These are phyloP conservation scores for Protoeuglena noctilucae DNA, from an alignment of 139 green algal species.

Conservation along the genomic window DNA sequence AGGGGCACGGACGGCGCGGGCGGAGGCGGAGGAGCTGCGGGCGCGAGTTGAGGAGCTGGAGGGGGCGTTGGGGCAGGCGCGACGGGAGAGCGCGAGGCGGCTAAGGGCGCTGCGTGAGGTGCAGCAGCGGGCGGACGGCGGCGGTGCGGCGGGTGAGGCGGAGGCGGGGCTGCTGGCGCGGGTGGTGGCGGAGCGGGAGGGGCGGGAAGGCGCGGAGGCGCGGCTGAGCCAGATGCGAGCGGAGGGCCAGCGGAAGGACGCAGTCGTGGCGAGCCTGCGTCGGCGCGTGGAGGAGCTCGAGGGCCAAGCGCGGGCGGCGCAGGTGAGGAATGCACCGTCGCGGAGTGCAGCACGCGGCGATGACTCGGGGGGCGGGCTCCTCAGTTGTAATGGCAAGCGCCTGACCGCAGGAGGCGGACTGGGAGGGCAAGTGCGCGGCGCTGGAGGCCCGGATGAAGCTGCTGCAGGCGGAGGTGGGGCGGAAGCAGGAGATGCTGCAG, in stretches of 20 bases:
- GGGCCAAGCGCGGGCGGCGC: too few species aligned
- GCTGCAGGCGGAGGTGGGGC: background rate
- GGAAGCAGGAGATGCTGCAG: background rate
- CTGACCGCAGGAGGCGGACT: background rate
- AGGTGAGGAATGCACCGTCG: too few species aligned
- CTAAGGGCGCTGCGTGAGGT: background rate
- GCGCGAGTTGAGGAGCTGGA: background rate
- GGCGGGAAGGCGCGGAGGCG: background rate
- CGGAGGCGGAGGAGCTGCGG: background rate
- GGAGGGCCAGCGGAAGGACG: background rate
- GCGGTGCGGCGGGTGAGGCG: background rate
- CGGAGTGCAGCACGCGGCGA: too few species aligned
- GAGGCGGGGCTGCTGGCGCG: background rate
- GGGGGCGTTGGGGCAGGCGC: background rate
- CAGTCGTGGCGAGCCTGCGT: background rate
- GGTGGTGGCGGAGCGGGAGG: background rate
- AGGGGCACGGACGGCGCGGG: too few species aligned
- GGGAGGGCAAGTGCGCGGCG: background rate
- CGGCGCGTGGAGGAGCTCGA: background rate
- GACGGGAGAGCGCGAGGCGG: background rate
- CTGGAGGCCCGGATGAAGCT: background rate
- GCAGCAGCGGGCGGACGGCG: too few species aligned
- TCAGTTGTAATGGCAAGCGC: too few species aligned
- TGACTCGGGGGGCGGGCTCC: too few species aligned
- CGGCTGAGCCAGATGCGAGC: background rate